Base-by-base conservation (phyloP, 305 asterid genomes). In the Fraxinus greggii region DNA sequence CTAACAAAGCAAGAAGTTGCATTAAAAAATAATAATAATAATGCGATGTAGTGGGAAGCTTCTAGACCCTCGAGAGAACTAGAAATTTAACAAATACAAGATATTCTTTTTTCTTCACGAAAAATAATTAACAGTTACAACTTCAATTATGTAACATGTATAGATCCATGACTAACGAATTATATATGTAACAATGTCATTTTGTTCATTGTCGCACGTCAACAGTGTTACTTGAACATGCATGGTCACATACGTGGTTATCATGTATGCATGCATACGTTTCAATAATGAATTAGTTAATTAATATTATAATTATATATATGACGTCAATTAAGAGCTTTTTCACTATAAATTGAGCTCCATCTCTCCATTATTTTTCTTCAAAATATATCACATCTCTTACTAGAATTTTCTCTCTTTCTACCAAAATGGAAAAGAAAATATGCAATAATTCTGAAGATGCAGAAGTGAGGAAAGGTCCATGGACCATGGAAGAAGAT, bases 401-500 rank as follows among this genome's bases (percentile, higher is more conserved):
- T 5, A 45, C 78, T 82, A 76, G 85, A 84, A 77, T 51, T 9
- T 48, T 48, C 35, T 56, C 65, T 32, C 86, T 13, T 15, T 67
- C 72, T 36, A 79, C 26, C 59, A 76, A 88, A 56, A 95, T 93
- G 97, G 97, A 92, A 80, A 93, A 92, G 76, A 91, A 87, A 83
- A 86, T 92, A 85, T 89, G 93, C 90, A 91, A 84, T 75, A 91
- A 83, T 65, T 89, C 94, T 82, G 91, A 89, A 86, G 97, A 93
- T 24, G 92, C 75, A 80, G 97, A 95, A 88, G 94, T 95, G 77
- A 89, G 99, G 89, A 95, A 93, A 92, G 98, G 98, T 0, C 98
- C 98, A 70, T 95, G 98, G 98, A 95, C 98, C 26, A 92, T 95
- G 98, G 98, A 95, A 84, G 98, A 95, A 83, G 98, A 95, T 87